Evolutionary conservation across 805 yeast species (phyloP), one percentile per base, ranked within the genome.

Genomic region (Hanseniaspora hatyaiensis): DNA sequence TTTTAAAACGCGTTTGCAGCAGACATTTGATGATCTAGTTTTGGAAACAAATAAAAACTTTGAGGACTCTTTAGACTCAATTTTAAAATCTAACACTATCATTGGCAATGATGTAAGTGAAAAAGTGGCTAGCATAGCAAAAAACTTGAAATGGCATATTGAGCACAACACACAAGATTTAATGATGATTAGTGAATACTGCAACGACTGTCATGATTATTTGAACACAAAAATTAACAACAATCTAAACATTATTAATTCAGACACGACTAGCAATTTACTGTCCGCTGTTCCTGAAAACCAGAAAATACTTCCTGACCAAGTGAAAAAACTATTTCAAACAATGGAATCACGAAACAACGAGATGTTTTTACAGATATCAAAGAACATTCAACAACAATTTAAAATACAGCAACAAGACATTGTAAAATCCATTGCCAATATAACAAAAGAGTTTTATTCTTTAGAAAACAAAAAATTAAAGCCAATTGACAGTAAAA

Each of bases 141-240:
- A 29, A 2, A 38, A 54, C 29, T 51, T 57, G 6, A 52, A 42
- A 11, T 36, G 50, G 8, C 59, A 58, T 39, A 52, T 57, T 30
- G 49, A 49, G 18, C 47, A 55, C 12, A 47, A 61, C 19, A 54
- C 59, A 2, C 58, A 55, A 30, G 59, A 55, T 29, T 49, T 64
- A 26, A 58, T 60, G 30, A 59, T 57, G 49, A 54, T 62, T 8
- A 58, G 61, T 37, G 64, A 61, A 40, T 64, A 62, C 23, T 58
- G 58, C 41, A 59, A 57, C 38, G 58, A 55, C 40, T 52, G 63
- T 34, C 60, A 55, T 34, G 59, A 58, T 20, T 63, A 58, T 41
- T 53, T 64, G 8, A 54, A 57, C 37, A 56, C 55, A 22, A 55
- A 60, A 16, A 58, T 62, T 26, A 60, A 61, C 45, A 59, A 58